Evolutionary conservation across 176 grass and related monocot species (phyloP).

Genomic region (Carex kokanica): DNA sequence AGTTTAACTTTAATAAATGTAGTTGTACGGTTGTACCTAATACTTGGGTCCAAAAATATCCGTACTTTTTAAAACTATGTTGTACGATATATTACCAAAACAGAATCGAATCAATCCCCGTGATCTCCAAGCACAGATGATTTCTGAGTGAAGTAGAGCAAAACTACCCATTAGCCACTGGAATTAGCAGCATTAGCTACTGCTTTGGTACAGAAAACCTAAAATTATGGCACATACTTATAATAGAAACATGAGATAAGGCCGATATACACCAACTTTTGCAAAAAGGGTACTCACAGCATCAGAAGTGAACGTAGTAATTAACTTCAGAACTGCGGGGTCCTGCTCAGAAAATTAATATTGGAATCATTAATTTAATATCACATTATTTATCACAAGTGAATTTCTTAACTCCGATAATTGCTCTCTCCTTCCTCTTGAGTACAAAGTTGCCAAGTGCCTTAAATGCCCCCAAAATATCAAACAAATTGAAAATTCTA

Average conservation of each 20-base stretch:
- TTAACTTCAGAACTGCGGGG: background rate
- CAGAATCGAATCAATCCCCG: background rate
- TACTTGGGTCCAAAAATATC: background rate
- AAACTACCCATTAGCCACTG: background rate
- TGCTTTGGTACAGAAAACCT: background rate
- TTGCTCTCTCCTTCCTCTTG: background rate
- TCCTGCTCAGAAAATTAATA: slow-evolving; percentile 16
- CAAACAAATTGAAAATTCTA: background rate
- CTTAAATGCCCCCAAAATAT: background rate
- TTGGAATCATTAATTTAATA: background rate
- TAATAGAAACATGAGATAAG: background rate
- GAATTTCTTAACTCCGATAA: background rate
- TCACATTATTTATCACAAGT: background rate
- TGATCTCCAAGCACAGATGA: background rate
- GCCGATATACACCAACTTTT: background rate
- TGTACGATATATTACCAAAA: background rate
- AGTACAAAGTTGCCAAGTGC: background rate
- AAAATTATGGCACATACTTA: background rate
- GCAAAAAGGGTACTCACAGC: slow-evolving; percentile 8
- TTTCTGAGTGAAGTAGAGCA: background rate
- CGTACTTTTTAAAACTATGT: background rate
- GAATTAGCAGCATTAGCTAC: background rate
- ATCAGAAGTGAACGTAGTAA: slow-evolving; percentile 17
- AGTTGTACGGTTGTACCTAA: background rate
- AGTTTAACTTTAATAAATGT: background rate